phyloP scores from a whole-genome alignment of 768 basidiomycete species.

The Kwoniella shandongensis region DNA sequence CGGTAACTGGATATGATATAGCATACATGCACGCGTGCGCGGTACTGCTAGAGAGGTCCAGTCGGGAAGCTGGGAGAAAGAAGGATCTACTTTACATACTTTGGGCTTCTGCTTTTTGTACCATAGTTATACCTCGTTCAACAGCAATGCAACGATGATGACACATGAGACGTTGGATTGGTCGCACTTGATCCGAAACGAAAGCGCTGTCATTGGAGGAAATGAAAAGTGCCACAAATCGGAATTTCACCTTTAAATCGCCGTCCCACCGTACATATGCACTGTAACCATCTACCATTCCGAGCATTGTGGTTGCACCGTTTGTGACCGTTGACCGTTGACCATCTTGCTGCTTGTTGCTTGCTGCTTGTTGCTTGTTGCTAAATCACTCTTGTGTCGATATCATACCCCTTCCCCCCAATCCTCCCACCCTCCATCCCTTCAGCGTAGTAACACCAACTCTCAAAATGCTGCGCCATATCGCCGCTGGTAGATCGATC shows the following conservation, averaged over 20 bases:
- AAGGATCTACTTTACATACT: too few relatives aligned
- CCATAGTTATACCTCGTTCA: too few relatives aligned
- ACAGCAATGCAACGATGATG: too few relatives aligned
- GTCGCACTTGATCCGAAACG: neutral
- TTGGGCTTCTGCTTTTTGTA: too few relatives aligned
- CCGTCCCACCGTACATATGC: too few relatives aligned
- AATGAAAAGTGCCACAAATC: neutral
- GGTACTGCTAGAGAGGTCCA: too few relatives aligned
- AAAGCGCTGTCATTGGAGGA: neutral
- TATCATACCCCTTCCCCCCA: neutral
- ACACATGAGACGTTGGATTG: neutral
- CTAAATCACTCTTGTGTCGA: conserved; percentile 5
- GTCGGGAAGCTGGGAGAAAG: too few relatives aligned
- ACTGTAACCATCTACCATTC: too few relatives aligned
- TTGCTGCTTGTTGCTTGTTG: neutral
- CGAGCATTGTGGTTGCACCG: neutral
- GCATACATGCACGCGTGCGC: too few relatives aligned
- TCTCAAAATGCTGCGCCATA: conserved; percentile 22
- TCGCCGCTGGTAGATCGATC: conserved; percentile 23
- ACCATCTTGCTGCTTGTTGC: neutral
- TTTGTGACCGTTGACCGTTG: neutral
- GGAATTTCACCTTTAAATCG: too few relatives aligned
- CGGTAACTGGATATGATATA: conserved; percentile 38
- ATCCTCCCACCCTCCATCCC: neutral
- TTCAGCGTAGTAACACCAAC: neutral